A percentile compares a stretch with the other conserved stretches of the same genome.
phyloP scores from a whole-genome alignment of 2,329 filamentous ascomycete genomes.

The Nemania serpens region DNA sequence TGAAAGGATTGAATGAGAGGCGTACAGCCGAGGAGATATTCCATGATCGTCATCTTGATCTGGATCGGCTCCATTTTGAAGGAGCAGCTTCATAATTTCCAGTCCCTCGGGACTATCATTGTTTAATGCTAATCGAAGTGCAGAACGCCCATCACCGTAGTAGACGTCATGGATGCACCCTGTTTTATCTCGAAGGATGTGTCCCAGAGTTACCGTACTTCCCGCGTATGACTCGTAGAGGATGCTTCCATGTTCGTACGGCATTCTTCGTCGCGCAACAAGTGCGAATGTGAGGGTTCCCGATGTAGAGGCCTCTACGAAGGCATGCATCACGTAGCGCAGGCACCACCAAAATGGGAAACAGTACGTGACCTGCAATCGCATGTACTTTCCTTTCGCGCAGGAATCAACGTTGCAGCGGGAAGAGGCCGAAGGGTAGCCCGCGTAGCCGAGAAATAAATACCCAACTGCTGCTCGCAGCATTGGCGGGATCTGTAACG shows the following conservation, averaged over 20 bases:
- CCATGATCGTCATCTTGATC: not conserved
- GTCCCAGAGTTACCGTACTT: not conserved
- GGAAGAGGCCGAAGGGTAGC: constrained; percentile 4
- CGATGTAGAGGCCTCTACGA: not conserved
- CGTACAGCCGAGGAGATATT: not conserved
- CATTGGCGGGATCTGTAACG: constrained; percentile 1
- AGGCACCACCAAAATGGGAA: constrained; percentile 1
- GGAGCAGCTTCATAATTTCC: constrained; percentile 1
- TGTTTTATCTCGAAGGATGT: not conserved
- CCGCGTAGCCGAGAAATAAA: constrained; percentile 9
- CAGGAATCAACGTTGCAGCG: not conserved
- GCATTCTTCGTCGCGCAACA: constrained; percentile 1
- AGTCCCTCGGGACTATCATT: not conserved
- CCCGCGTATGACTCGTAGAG: not conserved
- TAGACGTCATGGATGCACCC: not conserved
- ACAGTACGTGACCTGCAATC: not conserved
- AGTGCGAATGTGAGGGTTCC: constrained; percentile 2
- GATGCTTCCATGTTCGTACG: not conserved
- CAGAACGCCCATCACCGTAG: not conserved
- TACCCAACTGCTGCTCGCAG: constrained; percentile 1
- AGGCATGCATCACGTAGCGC: constrained; percentile 2
- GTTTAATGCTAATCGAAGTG: not conserved
- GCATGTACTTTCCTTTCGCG: not conserved
- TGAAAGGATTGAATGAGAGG: not conserved
- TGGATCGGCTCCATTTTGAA: constrained; percentile 7